phyloP scores from a whole-genome alignment of 495 filamentous ascomycete genomes.

The Bryoglossum gracile region DNA sequence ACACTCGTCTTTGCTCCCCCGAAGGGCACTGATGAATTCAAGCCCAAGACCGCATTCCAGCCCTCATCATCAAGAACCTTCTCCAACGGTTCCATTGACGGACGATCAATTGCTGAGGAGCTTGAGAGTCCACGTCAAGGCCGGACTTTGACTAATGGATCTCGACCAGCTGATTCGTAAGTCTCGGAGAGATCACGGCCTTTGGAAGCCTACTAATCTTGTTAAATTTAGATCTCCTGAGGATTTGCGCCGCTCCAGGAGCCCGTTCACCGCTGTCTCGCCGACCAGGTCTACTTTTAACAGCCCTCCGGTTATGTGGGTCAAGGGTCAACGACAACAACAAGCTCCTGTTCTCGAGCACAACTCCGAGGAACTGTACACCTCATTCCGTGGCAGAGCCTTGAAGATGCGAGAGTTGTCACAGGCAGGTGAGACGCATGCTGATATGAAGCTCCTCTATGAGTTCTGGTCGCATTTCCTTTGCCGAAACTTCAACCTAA shows the following conservation, averaged over 20 bases:
- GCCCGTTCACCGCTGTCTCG: conserved; percentile 20
- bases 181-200: too few relatives aligned
- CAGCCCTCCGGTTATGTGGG: conserved; percentile 27
- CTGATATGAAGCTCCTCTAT: conserved; percentile 57
- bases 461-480: conserved; percentile 77
- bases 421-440: conserved; percentile 41
- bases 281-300: conserved; percentile 16
- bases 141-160: conserved; percentile 25
- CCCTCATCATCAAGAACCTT: conserved; percentile 40
- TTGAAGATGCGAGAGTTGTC: conserved; percentile 48
- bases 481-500: conserved; percentile 63
- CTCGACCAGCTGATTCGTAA: conserved; percentile 30
- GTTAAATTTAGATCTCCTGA: conserved; percentile 27
- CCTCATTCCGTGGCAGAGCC: conserved; percentile 46
- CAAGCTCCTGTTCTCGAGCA: conserved; percentile 25
- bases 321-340: conserved; percentile 20
- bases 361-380: conserved; percentile 46
- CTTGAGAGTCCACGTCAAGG: conserved; percentile 27
- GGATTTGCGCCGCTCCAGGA: conserved; percentile 17
- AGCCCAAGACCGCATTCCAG: conserved; percentile 30
- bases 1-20: conserved; percentile 24
- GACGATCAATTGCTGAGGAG: conserved; percentile 32
- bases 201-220: too few relatives aligned
- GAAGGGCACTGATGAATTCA: conserved; percentile 14
- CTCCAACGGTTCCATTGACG: conserved; percentile 50